phyloP scores from a whole-genome alignment of 2,329 filamentous ascomycete genomes.

The Diplocarpon mali region DNA sequence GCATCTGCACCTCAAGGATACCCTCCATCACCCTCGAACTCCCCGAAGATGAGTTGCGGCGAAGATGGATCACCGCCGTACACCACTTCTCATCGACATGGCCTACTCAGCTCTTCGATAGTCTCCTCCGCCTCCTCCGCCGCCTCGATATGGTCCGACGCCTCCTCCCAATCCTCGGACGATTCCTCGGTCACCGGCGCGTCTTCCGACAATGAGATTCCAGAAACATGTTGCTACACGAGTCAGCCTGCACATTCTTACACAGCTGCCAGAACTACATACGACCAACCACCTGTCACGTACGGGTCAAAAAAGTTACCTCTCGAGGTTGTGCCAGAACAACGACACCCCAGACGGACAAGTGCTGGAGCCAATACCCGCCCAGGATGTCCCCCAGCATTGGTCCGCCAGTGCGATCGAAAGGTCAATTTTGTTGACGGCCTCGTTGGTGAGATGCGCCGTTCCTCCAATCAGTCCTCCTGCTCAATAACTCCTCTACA shows the following conservation, averaged over 20 bases:
- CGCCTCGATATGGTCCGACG: conserved; percentile 68
- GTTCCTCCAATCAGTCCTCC: conserved; percentile 22
- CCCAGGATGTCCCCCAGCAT: conserved; percentile 56
- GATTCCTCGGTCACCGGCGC: conserved; percentile 53
- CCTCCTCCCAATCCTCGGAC: conserved; percentile 58
- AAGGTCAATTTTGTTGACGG: conserved; percentile 94
- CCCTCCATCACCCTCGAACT: conserved; percentile 22
- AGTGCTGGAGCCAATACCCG: conserved; percentile 42
- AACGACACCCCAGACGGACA: conserved; percentile 52
- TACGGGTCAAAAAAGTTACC: conserved; percentile 26
- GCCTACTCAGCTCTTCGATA: conserved; percentile 58
- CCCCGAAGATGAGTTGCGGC: conserved; percentile 48
- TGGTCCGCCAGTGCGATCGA: conserved; percentile 80
- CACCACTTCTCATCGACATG: conserved; percentile 38
- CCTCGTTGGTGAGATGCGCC: conserved; percentile 75
- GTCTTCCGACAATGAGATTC: conserved; percentile 37
- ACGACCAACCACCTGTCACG: conserved; percentile 25
- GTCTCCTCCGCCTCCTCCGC: conserved; percentile 65
- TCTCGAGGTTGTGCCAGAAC: conserved; percentile 44
- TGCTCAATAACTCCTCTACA: conserved; percentile 36
- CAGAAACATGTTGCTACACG: conserved; percentile 33
- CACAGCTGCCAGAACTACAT: conserved; percentile 22
- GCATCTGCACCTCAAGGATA: conserved; percentile 22
- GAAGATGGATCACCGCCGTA: conserved; percentile 42
- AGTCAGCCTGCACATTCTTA: conserved; percentile 26